Evolutionary conservation across 1,284 basidiomycete species (phyloP).

Genomic region (Pseudozyma tsukubaensis): DNA sequence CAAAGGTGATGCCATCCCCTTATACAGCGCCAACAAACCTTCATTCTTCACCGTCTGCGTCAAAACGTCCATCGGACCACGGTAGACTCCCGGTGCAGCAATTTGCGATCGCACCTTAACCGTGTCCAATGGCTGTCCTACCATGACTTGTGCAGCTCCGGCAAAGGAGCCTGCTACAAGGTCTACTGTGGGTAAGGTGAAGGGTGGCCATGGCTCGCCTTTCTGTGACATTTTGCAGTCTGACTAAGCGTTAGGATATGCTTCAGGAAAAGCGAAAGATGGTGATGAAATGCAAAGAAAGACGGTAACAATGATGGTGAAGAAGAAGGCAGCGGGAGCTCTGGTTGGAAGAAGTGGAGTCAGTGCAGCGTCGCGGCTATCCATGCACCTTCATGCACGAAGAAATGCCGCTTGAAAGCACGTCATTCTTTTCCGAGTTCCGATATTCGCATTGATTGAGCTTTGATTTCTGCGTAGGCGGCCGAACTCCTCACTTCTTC

Average conservation of each 20-base stretch:
- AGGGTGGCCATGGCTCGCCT: constrained; percentile 49
- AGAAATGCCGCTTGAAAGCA: background rate
- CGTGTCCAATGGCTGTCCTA: constrained; percentile 59
- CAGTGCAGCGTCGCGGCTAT: constrained; percentile 6
- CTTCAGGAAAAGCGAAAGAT: background rate
- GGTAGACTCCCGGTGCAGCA: constrained; percentile 41
- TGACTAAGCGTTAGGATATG: background rate
- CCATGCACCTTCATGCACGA: constrained; percentile 5
- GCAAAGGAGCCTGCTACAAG: constrained; percentile 51
- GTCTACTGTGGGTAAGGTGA: constrained; percentile 50
- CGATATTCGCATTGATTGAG: background rate
- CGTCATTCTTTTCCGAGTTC: constrained; percentile 3
- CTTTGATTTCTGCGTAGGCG: background rate
- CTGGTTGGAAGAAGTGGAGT: background rate
- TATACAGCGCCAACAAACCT: constrained; percentile 54
- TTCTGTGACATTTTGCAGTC: background rate
- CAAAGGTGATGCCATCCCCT: constrained; percentile 85
- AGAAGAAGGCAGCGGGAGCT: background rate
- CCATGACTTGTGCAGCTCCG: constrained; percentile 57
- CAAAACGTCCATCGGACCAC: constrained; percentile 53
- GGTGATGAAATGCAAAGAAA: background rate
- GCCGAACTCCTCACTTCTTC: background rate
- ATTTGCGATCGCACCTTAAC: constrained; percentile 55
- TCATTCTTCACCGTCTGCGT: constrained; percentile 35
- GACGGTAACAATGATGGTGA: background rate